Evolutionary conservation across 176 grass and related monocot species (phyloP).

Genomic region (Cenchrus purpureus): DNA sequence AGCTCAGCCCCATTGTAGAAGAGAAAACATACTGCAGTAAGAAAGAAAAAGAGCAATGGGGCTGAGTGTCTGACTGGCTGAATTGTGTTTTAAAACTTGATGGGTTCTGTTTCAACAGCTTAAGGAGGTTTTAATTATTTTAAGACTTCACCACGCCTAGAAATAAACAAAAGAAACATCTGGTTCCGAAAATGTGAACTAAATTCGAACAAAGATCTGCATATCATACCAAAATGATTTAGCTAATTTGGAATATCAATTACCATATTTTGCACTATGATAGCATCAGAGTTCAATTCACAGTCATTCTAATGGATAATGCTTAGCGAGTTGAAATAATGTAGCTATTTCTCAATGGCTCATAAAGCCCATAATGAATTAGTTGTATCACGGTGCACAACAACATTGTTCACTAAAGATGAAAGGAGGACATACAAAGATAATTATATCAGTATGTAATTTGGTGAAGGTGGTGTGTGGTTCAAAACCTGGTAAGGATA

Average conservation of each 20-base stretch:
- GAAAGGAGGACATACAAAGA: not conserved
- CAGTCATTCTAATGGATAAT: not conserved
- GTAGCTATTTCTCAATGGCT: not conserved
- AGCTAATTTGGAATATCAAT: not conserved
- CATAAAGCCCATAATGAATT: not conserved
- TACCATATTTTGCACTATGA: not conserved
- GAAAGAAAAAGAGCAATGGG: not conserved
- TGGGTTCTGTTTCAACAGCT: not conserved
- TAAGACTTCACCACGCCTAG: no score
- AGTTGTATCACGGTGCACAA: not conserved
- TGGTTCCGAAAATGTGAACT: not conserved
- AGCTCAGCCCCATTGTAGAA: no score
- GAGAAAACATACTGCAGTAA: no score
- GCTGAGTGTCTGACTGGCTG: no score
- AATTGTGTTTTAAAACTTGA: not conserved
- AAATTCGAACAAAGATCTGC: not conserved
- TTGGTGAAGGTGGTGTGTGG: no score
- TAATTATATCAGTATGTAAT: no score
- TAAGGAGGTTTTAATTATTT: no score
- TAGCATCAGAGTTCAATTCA: not conserved
- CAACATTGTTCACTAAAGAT: not conserved
- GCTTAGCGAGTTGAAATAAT: not conserved
- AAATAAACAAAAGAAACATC: no score
- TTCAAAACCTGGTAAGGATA: no score
- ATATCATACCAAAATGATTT: not conserved